Percentiles rank a stretch among this genome's conserved stretches.
Evolutionary conservation across 345 rosid genomes (phyloP).

Genomic region (Odontarrhena argentea): DNA sequence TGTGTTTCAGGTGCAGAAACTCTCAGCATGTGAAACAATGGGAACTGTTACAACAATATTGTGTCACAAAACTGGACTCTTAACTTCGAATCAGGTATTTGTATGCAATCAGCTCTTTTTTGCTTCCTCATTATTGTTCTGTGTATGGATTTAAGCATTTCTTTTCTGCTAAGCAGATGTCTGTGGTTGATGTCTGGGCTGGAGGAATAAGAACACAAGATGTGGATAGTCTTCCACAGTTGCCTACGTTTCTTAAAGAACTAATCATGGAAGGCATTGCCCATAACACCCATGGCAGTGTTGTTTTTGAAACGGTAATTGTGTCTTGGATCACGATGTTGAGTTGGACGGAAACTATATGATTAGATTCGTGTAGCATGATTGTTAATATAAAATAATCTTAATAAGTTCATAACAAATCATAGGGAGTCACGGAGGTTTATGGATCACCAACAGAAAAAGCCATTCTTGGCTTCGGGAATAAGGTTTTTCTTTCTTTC

Average conservation of each 20-base stretch:
- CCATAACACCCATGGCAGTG: conserved; percentile 75
- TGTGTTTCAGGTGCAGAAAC: conserved; percentile 76
- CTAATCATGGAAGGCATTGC: conserved; percentile 70
- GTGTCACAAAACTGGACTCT: conserved; percentile 91
- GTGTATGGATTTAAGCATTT: background rate
- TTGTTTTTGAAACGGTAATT: conserved; percentile 67
- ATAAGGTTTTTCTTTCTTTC: conserved; percentile 50
- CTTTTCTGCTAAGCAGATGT: conserved; percentile 63
- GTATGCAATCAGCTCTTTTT: background rate
- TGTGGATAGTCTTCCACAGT: conserved; percentile 49
- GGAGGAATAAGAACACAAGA: conserved; percentile 57
- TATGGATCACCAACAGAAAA: conserved; percentile 90
- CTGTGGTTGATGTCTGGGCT: conserved; percentile 72
- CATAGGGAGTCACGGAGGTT: conserved; percentile 70
- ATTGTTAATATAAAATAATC: too few species aligned
- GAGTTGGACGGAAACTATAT: background rate
- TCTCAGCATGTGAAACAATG: conserved; percentile 91
- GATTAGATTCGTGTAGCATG: background rate
- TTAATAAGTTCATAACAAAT: background rate
- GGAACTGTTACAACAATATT: conserved; percentile 83
- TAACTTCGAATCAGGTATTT: conserved; percentile 74
- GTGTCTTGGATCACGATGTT: background rate
- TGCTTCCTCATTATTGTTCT: background rate
- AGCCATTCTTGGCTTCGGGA: conserved; percentile 85
- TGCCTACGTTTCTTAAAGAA: conserved; percentile 45